A percentile compares a stretch with the other conserved stretches of the same genome.
Conservation (phyloP, 1,139 yeast species). For the Pichia sp. region DNA sequence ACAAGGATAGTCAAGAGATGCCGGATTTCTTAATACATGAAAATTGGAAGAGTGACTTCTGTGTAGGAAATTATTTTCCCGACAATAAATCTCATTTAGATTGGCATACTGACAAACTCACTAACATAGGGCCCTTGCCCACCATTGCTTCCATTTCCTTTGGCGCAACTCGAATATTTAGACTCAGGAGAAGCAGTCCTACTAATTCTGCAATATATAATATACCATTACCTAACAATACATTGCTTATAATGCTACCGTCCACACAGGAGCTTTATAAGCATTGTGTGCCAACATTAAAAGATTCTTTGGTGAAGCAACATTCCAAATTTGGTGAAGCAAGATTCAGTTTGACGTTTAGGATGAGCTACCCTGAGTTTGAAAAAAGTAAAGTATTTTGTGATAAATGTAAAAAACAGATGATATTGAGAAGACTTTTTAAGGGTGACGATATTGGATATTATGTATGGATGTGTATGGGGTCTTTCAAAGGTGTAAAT, state of each 20-base stretch:
- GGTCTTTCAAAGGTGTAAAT: constrained; percentile 35
- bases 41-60: constrained; percentile 50
- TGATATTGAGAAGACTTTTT: constrained; percentile 47
- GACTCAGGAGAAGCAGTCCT: constrained; percentile 41
- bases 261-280: constrained; percentile 72
- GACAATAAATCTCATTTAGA: constrained; percentile 50
- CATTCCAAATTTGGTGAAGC: constrained; percentile 48
- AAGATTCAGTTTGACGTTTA: constrained; percentile 60
- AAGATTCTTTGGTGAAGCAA: constrained; percentile 26
- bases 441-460: constrained; percentile 45
- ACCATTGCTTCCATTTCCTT: constrained; percentile 60
- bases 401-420: constrained; percentile 39
- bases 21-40: constrained; percentile 24
- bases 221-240: constrained; percentile 60
- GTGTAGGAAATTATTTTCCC: constrained; percentile 54
- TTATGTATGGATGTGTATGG: constrained; percentile 52
- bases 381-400: constrained; percentile 46
- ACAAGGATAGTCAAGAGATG: constrained; percentile 32
- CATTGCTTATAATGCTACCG: constrained; percentile 65
- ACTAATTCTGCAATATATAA: constrained; percentile 37
- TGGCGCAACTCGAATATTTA: constrained; percentile 64
- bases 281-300: constrained; percentile 48
- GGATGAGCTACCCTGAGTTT: constrained; percentile 44
- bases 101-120: constrained; percentile 70
- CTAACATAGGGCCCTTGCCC: constrained; percentile 67